These are phyloP conservation scores for Fagus sylvatica DNA, from an alignment of 306 rosid genomes.

Conservation along the genomic window DNA sequence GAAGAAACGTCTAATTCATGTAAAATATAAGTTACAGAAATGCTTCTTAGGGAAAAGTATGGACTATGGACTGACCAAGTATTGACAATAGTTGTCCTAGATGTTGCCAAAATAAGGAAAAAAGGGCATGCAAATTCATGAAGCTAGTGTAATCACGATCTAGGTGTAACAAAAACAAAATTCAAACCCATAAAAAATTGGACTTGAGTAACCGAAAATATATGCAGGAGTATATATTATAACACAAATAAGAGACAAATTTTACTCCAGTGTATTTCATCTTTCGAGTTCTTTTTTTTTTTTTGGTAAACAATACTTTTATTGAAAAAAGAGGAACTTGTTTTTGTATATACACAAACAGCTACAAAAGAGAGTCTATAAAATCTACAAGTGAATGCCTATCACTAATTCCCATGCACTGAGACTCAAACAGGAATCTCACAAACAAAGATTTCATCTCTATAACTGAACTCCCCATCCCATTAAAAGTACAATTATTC, in stretches of 20 bases:
- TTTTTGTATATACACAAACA: too few relatives aligned
- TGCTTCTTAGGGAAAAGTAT: not conserved
- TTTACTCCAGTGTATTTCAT: not conserved
- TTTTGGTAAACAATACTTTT: too few relatives aligned
- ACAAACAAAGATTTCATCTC: too few relatives aligned
- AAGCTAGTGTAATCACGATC: not conserved
- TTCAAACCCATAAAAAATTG: not conserved
- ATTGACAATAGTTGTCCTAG: not conserved
- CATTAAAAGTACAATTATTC: too few relatives aligned
- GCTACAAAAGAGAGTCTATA: too few relatives aligned
- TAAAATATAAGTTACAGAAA: not conserved
- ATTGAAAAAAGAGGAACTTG: too few relatives aligned
- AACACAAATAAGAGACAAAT: not conserved
- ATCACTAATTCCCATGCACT: too few relatives aligned
- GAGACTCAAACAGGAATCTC: too few relatives aligned
- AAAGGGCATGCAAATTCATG: not conserved
- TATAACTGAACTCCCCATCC: too few relatives aligned
- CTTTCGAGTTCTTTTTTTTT: not conserved
- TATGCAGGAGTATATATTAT: not conserved
- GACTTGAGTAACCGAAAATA: not conserved
- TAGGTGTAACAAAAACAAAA: not conserved
- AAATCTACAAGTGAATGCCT: too few relatives aligned
- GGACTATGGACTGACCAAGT: slow-evolving; percentile 17
- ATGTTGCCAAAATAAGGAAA: not conserved
- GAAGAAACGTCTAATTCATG: not conserved